Evolutionary conservation across 2,329 filamentous ascomycete genomes (phyloP), one percentile per base, ranked within the genome.

Genomic region (Macroventuria anomochaeta): DNA sequence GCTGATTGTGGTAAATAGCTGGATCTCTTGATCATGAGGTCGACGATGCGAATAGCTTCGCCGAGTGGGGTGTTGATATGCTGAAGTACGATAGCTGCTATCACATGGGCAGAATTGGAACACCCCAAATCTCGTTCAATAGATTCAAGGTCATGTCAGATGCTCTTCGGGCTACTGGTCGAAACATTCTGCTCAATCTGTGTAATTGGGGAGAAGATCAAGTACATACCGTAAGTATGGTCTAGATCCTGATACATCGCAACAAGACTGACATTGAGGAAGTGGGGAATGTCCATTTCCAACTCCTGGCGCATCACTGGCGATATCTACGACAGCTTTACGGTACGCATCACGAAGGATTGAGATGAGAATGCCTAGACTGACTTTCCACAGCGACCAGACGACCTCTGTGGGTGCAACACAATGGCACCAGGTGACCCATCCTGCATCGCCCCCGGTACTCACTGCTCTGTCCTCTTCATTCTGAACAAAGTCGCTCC

Each of bases 41-140:
- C 18, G 56, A 68, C 7, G 66, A 70, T 55, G 67, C 65, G 13
- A 57, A 67, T 17, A 63, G 61, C 25, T 68, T 65, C 31, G 65
- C 67, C 3, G 56, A 53, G 13, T 74, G 71, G 71, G 72, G 69
- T 5, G 62, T 74, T 21, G 72, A 74, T 32, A 73, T 69, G 55
- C 57, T 72, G 20, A 75, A 74, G 38, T 75, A 75, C 23, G 72
- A 74, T 57, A 73, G 68, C 54, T 75, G 72, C 60, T 72, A 69
- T 40, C 64, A 69, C 17, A 65, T 65, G 60, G 65, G 65, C 18
- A 63, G 64, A 13, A 62, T 64, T 15, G 66, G 65, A 20, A 68
- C 63, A 18, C 65, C 66, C 4, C 60, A 58, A 7, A 47, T 62
- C 12, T 68, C 65, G 1, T 68, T 69, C 46, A 59, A 67, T 25